Base-by-base conservation (phyloP, 805 yeast species). In the Candida xiaguanensis region DNA sequence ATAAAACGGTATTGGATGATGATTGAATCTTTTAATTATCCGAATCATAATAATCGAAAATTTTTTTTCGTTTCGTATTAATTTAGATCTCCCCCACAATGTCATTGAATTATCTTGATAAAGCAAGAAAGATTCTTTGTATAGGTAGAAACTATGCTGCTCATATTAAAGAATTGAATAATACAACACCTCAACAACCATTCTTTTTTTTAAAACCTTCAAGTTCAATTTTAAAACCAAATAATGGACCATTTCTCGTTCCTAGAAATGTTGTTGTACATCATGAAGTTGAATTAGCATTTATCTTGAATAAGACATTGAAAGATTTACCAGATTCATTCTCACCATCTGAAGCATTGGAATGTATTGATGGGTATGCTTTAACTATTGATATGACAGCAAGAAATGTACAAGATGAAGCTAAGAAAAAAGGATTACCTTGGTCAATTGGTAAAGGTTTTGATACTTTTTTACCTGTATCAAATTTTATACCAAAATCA, bases 81-180 rank as follows among this genome's bases (percentile, higher is more conserved):
- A n/a, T n/a, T n/a, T n/a, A n/a, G n/a, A n/a, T 26, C 9, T 20
- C 11, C 29, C 29, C 15, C 28, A 17, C 12, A 27, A 75, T 75
- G 80, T 68, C 75, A 25, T 69, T 61, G 38, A 58, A 65, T 22
- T 85, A 82, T 56, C 65, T 81, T 30, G 78, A 75, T 41, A 53
- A 65, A 14, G 89, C 87, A 2, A 74, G 82, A 26, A 93, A 93
- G 65, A 77, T 91, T 54, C 75, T 93, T 13, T 93, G 99, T 62
- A 91, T 93, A 49, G 99, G 99, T 32, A 82, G 99, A 52, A 93
- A 93, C 63, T 93, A 89, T 58, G 95, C 88, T n/a, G 97, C 95
- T 15, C 99, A 93, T 54, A 86, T 89, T 56, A 77, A 83, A 46
- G 99, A 93, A 60, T 70, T 93, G 42, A 84, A 86, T 70, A 93